These are phyloP conservation scores for Pseudonitzschia multistriata DNA, from an alignment of 108 stramenopile genomes.

Conservation along the genomic window DNA sequence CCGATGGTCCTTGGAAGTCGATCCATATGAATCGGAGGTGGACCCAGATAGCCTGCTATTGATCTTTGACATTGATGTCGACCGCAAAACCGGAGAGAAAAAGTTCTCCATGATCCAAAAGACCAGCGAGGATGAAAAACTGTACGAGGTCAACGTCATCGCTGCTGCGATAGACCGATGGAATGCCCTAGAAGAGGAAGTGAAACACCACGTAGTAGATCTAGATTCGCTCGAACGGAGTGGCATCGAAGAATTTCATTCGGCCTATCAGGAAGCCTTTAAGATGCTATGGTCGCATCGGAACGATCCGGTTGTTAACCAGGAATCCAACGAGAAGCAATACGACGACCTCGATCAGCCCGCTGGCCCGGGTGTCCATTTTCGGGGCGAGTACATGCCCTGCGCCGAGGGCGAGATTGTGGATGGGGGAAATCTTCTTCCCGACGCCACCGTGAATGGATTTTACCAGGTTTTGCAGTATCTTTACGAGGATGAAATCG, in stretches of 20 bases:
- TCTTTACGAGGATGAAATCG: not conserved
- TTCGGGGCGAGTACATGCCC: not conserved
- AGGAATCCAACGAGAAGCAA: not conserved
- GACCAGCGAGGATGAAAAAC: not conserved
- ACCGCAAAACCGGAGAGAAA: not conserved
- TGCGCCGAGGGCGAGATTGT: not conserved
- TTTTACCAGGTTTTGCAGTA: constrained; percentile 5
- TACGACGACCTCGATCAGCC: not conserved
- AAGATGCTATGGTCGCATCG: not conserved
- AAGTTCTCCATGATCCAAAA: not conserved
- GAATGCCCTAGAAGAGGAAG: not conserved
- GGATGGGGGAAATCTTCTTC: not conserved
- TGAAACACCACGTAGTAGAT: not conserved
- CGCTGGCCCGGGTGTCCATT: not conserved
- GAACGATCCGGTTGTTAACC: not conserved
- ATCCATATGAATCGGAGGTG: not conserved
- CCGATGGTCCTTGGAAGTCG: not conserved
- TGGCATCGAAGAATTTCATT: not conserved
- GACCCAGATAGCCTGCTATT: not conserved
- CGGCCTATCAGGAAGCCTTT: constrained; percentile 4
- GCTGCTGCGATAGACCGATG: not conserved
- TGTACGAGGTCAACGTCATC: not conserved
- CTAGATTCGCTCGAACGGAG: not conserved
- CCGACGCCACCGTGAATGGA: not conserved
- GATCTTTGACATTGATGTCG: constrained; percentile 6